Percentiles rank a stretch among this genome's conserved stretches.
These are phyloP conservation scores for Calcarisporium arbuscula DNA, from an alignment of 2,329 filamentous ascomycete genomes.

Conservation along the genomic window DNA sequence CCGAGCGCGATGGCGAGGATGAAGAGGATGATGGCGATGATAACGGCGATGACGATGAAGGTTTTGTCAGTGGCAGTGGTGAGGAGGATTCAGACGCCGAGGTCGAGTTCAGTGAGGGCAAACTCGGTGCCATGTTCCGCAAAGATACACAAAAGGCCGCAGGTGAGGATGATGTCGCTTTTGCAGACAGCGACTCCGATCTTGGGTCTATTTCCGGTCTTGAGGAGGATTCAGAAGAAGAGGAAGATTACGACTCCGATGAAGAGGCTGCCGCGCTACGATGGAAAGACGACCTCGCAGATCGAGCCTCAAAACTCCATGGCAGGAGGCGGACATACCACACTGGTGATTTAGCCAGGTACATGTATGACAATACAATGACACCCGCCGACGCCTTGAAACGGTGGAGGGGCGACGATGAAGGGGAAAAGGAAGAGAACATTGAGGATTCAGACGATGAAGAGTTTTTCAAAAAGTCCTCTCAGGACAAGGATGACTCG, in stretches of 20 bases:
- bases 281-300: constrained; percentile 85
- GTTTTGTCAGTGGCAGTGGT: constrained; percentile 47
- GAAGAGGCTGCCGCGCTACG: constrained; percentile 67
- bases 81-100: constrained; percentile 46
- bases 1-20: constrained; percentile 52
- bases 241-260: constrained; percentile 49
- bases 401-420: constrained; percentile 69
- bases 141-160: constrained; percentile 44
- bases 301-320: constrained; percentile 67
- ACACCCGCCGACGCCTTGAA: constrained; percentile 68
- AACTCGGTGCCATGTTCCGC: constrained; percentile 55
- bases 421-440: constrained; percentile 50
- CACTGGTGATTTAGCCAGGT: constrained; percentile 72
- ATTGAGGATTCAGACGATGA: constrained; percentile 52
- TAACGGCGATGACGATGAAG: constrained; percentile 37
- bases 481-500: constrained; percentile 60
- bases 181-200: constrained; percentile 96
- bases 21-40: constrained; percentile 53
- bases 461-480: constrained; percentile 59
- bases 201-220: constrained; percentile 73
- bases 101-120: constrained; percentile 51
- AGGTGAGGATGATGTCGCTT: constrained; percentile 68
- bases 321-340: constrained; percentile 66
- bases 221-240: constrained; percentile 36
- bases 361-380: constrained; percentile 82